Percentiles rank a stretch among this genome's conserved stretches.
Evolutionary conservation across 225 moss, liverwort and hornwort species (phyloP).

Genomic region (Marchantia polymorpha): DNA sequence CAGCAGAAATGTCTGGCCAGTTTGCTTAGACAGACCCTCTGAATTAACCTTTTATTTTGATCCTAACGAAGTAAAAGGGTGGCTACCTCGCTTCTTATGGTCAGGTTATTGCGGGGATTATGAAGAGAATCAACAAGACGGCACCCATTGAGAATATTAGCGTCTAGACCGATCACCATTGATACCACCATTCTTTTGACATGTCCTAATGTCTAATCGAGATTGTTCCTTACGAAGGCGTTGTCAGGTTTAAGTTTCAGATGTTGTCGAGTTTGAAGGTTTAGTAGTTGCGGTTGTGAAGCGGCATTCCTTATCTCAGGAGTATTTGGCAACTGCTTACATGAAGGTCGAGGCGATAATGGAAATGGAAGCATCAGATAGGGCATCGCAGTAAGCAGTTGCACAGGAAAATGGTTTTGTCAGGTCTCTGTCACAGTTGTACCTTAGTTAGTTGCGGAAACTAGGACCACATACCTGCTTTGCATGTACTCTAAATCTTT

Average conservation of each 20-base stretch:
- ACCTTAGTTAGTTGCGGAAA: neutral
- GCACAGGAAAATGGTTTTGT: neutral
- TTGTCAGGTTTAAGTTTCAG: neutral
- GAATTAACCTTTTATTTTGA: neutral
- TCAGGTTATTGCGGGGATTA: constrained; percentile 92
- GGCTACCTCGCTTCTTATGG: neutral
- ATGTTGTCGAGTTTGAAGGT: neutral
- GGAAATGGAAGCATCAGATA: neutral
- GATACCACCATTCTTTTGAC: neutral
- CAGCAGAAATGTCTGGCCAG: neutral
- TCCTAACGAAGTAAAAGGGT: neutral
- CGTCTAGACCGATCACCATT: constrained; percentile 42
- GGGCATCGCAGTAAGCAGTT: neutral
- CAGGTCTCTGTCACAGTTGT: neutral
- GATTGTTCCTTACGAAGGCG: neutral
- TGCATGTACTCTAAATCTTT: too few relatives aligned
- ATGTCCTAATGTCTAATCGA: neutral
- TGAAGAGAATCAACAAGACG: constrained; percentile 85
- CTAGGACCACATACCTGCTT: neutral
- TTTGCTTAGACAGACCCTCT: neutral
- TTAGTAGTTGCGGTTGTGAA: neutral
- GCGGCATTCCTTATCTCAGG: neutral
- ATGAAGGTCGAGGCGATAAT: neutral
- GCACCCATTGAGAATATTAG: constrained; percentile 71
- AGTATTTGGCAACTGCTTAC: neutral